Base-by-base conservation (phyloP, 768 basidiomycete genomes). In the Mycena pura region DNA sequence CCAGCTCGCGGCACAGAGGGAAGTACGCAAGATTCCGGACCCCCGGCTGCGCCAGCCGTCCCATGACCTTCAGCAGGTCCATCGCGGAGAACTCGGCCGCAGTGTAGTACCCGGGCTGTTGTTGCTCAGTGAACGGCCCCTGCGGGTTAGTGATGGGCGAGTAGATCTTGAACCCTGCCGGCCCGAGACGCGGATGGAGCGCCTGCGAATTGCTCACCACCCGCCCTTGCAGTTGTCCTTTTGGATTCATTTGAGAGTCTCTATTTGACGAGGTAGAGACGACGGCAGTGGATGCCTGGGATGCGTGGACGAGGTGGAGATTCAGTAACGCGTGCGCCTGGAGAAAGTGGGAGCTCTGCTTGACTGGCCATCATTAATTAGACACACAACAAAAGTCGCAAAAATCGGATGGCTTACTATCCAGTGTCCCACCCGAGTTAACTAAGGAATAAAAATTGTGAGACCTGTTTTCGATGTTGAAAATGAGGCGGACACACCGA, bases 311-410 rank as follows among this genome's bases (percentile, higher is more conserved):
- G 72, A 95, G 90, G 71, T 95, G 93, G 14, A 95, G 83, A 65
- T 95, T 94, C 55, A 95, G 83, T 1, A 92, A 78, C 0, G 91
- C 82, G 59, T 94, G 90, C 0, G 93, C 93, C 76, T 94, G 93
- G 22, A 94, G 83, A 77, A 92, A 94, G 69, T 91, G 90, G 0
- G 91, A 91, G 58, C 88, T 87, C 67, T 90, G 88, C 67, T 87
- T 87, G 72, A 92, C 91, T 93, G 64, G 15, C 28, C 25, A 47
- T 38, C 60, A 31, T 57, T 62, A 34, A 58, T 43, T 34, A 10
- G 17, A 61, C 17, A 38, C 49, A 52, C 32, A 55, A 32, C n/a
- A 54, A 14, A n/a, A 40, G 46, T 29, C 24, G 47, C 1, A 43
- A 31, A 36, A 24, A 59, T 19, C 11, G 44, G 19, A 45, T 14